A percentile compares a stretch with the other conserved stretches of the same genome.
phyloP scores from a whole-genome alignment of 164 flowering plant genomes.

The Paratinospora sagittata region DNA sequence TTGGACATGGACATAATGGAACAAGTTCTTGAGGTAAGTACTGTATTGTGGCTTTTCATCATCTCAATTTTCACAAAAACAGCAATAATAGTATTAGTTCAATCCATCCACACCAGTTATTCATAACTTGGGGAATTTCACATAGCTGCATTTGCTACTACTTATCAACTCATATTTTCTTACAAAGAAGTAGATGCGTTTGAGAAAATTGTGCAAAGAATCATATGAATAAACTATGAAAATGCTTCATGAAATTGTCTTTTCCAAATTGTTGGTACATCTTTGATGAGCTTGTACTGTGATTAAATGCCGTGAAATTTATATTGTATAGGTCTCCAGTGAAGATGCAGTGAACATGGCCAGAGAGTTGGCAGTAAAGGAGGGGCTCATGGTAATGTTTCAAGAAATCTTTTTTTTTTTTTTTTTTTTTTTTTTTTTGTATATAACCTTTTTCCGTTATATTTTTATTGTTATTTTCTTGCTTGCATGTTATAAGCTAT shows the following conservation, averaged over 20 bases:
- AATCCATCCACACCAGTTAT: too few relatives aligned
- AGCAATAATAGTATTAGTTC: too few relatives aligned
- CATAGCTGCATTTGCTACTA: too few relatives aligned
- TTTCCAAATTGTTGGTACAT: background rate
- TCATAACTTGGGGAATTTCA: too few relatives aligned
- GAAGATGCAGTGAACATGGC: conserved; percentile 98
- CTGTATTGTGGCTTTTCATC: background rate
- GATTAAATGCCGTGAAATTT: background rate
- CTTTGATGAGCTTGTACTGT: background rate
- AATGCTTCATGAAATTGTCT: background rate
- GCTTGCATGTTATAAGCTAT: background rate
- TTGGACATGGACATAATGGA: conserved; percentile 97
- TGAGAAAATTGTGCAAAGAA: too few relatives aligned
- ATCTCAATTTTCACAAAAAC: background rate
- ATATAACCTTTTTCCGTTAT: background rate
- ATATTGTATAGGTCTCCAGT: conserved; percentile 54
- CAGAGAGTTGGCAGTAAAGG: conserved; percentile 78
- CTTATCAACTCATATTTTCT: too few relatives aligned
- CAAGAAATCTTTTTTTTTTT: too few relatives aligned
- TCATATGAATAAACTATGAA: too few relatives aligned
- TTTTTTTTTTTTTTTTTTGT: too few relatives aligned
- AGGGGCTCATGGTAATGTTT: conserved; percentile 75
- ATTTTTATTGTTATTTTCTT: background rate
- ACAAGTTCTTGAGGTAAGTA: conserved; percentile 68
- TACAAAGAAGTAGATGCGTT: too few relatives aligned